A percentile compares a stretch with the other conserved stretches of the same genome.
These are phyloP conservation scores for Lophiotrema nucula DNA, from an alignment of 495 filamentous ascomycete genomes.

Conservation along the genomic window DNA sequence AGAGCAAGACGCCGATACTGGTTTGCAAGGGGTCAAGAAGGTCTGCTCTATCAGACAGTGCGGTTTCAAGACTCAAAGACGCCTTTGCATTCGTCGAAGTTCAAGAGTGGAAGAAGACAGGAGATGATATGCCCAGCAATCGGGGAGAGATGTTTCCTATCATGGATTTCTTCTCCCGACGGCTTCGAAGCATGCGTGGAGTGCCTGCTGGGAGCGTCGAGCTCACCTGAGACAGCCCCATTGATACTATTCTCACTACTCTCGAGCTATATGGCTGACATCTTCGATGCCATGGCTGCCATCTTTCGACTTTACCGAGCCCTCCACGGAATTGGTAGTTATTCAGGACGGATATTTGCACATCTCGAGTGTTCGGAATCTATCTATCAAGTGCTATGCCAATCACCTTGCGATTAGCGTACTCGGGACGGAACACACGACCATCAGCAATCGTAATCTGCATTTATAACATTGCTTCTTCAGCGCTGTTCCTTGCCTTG, in stretches of 20 bases:
- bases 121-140: conserved; percentile 80
- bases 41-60: conserved; percentile 60
- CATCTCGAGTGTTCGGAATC: too few relatives aligned
- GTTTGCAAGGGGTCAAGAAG: conserved; percentile 65
- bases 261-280: too few relatives aligned
- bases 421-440: too few relatives aligned
- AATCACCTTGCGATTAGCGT: too few relatives aligned
- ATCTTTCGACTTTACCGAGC: too few relatives aligned
- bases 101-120: conserved; percentile 67
- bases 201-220: conserved; percentile 62
- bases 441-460: too few relatives aligned
- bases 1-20: conserved; percentile 70
- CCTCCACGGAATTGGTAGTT: too few relatives aligned
- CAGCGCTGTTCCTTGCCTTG: too few relatives aligned
- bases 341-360: too few relatives aligned
- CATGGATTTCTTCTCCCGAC: conserved; percentile 86
- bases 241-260: neutral
- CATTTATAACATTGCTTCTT: too few relatives aligned
- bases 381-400: too few relatives aligned
- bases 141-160: conserved; percentile 87
- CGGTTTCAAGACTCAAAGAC: conserved; percentile 59
- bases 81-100: conserved; percentile 73
- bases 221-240: conserved; percentile 35
- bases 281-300: too few relatives aligned
- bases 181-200: conserved; percentile 64